Conservation (phyloP, 345 rosid genomes). For the Rhodamnia rubescens region DNA sequence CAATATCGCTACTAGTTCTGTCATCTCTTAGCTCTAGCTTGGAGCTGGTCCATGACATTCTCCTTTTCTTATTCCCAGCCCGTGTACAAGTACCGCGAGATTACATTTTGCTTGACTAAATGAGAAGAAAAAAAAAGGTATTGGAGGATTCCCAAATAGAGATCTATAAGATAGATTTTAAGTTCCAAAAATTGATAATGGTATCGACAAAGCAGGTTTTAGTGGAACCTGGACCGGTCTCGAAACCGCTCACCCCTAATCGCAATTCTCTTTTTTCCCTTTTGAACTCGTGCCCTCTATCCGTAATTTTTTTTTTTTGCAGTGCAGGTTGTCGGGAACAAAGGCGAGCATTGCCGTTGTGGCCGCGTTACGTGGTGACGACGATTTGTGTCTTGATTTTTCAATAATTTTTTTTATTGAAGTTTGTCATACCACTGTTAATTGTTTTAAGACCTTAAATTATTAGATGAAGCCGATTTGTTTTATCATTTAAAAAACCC, state of each 20-base stretch:
- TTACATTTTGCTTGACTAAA: not conserved
- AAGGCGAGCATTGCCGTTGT: not conserved
- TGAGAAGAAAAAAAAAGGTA: too few relatives aligned
- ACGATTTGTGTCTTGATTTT: not conserved
- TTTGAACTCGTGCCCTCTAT: too few relatives aligned
- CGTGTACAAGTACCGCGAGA: conserved; percentile 48
- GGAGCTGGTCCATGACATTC: not conserved
- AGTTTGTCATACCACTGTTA: accelerated
- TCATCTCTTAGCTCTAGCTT: not conserved
- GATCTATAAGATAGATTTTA: too few relatives aligned
- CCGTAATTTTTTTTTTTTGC: too few relatives aligned
- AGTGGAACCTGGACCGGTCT: too few relatives aligned
- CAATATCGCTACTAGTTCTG: not conserved
- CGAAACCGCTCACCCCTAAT: too few relatives aligned
- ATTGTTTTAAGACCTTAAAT: not conserved
- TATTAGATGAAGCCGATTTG: accelerated
- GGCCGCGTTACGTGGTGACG: too few relatives aligned
- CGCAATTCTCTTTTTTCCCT: too few relatives aligned
- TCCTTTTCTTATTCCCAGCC: conserved; percentile 9
- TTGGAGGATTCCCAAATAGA: too few relatives aligned
- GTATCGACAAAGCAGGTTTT: too few relatives aligned
- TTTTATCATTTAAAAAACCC: accelerated
- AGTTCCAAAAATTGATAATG: too few relatives aligned
- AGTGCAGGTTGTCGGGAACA: too few relatives aligned
- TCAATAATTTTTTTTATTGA: not conserved